phyloP scores from a whole-genome alignment of 345 rosid genomes.

The Hibiscus tridactylites region DNA sequence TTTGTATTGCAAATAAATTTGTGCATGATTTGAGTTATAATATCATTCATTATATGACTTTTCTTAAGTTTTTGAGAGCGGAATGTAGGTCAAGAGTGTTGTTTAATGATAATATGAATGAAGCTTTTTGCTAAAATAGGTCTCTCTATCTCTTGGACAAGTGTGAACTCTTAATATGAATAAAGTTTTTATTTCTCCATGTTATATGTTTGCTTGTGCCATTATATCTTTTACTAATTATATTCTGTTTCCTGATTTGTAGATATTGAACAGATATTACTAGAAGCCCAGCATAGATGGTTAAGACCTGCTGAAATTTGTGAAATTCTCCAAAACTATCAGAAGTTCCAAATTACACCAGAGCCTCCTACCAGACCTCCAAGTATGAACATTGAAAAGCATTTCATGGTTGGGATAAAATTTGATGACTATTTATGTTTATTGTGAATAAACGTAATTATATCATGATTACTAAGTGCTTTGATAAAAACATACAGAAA shows the following conservation, averaged over 20 bases:
- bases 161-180: not conserved
- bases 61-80: not conserved
- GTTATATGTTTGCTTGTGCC: not conserved
- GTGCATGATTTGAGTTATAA: not conserved
- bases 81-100: not conserved
- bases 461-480: not conserved
- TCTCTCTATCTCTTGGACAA: not conserved
- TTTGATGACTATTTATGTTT: not conserved
- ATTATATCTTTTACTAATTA: not conserved
- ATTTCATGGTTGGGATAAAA: constrained; percentile 2
- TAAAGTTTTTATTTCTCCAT: not conserved
- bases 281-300: constrained; percentile 90
- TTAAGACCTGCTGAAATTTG: constrained; percentile 90
- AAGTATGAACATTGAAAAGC: constrained; percentile 34
- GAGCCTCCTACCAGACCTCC: constrained; percentile 76
- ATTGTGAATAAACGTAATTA: not conserved
- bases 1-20: not conserved
- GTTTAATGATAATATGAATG: not conserved
- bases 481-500: not conserved
- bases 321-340: constrained; percentile 76
- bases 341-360: constrained; percentile 62
- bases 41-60: not conserved
- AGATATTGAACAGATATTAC: constrained; percentile 39
- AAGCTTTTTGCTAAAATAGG: not conserved
- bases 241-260: constrained; percentile 1